Base-by-base conservation (phyloP, 1,284 basidiomycete species). In the Cutaneotrichosporon sp. region DNA sequence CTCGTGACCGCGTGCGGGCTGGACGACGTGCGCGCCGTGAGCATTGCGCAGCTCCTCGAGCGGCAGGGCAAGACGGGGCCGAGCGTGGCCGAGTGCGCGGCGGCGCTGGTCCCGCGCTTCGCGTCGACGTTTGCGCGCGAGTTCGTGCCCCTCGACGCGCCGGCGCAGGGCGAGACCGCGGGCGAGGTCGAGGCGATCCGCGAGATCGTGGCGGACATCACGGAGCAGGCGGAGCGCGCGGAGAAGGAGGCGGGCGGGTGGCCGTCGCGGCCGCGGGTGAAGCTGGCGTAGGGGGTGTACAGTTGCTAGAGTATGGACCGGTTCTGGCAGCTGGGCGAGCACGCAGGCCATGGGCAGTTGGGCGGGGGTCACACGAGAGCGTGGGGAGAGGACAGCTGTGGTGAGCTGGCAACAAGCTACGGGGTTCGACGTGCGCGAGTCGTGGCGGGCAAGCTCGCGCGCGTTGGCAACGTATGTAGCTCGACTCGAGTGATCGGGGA, bases 1-100 rank as follows among this genome's bases (percentile, higher is more conserved):
- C 82, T 86, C 62, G 86, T 99, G 46, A 87, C 95, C 1, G 95
- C 97, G 0, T 99, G 97, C 77, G 97, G 97, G 1, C 83, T 98
- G 56, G 84, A 83, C n/a, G 90, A 91, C 63, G 91, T 97, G 47
- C 85, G 83, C 58, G 91, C 94, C 1, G 71, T 71, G 0, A 73
- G 70, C 5, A 54, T 81, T 13, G 65, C 81, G 83, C 67, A 74
- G 27, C 63, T 75, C 11, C 53, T 73, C 16, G 10, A 46, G 3
- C 60, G 67, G 0, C 20, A 55, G 4, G 25, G 51, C 2, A 58
- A 54, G 5, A 8, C 43, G 2, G 20, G 54, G 18, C 72, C 68
- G 0, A 58, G 56, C 11, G 76, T 79, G 10, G 20, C 31, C 20
- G 65, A 68, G 7, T 70, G 70, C 0, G 73, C 75, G 0, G 45